These are phyloP conservation scores for Pyronema domesticum DNA, from an alignment of 495 filamentous ascomycete genomes.

Conservation along the genomic window DNA sequence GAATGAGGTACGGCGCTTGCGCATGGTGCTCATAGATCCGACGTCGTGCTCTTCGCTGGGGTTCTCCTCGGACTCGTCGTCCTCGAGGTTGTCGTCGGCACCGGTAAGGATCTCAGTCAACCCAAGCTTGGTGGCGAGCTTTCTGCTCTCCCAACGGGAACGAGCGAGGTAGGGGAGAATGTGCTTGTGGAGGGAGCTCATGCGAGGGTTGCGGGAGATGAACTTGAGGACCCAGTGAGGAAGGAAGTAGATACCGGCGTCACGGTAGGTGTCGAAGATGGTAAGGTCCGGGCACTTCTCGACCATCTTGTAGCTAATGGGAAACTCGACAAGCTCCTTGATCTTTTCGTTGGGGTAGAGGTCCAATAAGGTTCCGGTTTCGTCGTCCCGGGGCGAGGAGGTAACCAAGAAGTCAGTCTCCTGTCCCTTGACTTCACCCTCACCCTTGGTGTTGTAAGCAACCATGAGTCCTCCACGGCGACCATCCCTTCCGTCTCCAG, in stretches of 20 bases:
- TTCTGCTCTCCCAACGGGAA: constrained; percentile 70
- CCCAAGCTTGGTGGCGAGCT: constrained; percentile 57
- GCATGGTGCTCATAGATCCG: constrained; percentile 40
- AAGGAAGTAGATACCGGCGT: constrained; percentile 85
- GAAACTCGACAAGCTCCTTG: constrained; percentile 59
- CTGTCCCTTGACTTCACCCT: constrained; percentile 53
- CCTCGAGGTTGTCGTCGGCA: constrained; percentile 28
- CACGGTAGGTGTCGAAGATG: constrained; percentile 54
- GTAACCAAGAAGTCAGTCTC: constrained; percentile 79
- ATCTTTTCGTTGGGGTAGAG: constrained; percentile 68
- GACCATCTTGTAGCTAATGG: constrained; percentile 53
- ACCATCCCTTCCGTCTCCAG: constrained; percentile 33
- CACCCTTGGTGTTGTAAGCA: constrained; percentile 70
- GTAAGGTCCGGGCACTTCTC: constrained; percentile 52
- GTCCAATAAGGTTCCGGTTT: constrained; percentile 37
- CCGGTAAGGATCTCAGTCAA: constrained; percentile 45
- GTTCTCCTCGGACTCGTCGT: constrained; percentile 22
- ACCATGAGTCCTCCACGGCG: constrained; percentile 65
- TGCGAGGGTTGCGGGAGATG: constrained; percentile 51
- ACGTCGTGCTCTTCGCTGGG: constrained; percentile 31
- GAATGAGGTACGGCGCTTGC: constrained; percentile 23
- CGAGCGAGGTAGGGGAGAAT: constrained; percentile 92
- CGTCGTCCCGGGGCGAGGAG: neutral
- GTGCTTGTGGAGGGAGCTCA: constrained; percentile 81
- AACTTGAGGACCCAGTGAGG: constrained; percentile 83